Percentiles rank a stretch among this genome's conserved stretches.
These are phyloP conservation scores for Fusarium sp. DNA, from an alignment of 2,329 filamentous ascomycete species.

Conservation along the genomic window DNA sequence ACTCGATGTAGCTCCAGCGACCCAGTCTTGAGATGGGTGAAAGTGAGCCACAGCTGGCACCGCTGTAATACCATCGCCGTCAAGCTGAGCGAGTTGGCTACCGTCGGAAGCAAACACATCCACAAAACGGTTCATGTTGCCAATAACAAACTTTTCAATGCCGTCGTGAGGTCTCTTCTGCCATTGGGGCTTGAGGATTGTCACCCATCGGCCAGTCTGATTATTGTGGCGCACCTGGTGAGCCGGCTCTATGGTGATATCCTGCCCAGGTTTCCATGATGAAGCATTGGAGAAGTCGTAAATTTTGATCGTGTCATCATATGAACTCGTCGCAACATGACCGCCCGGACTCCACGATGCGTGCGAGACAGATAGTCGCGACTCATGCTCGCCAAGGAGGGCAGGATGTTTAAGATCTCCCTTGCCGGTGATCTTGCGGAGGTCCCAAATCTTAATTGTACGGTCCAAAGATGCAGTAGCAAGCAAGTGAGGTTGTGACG, in stretches of 20 bases:
- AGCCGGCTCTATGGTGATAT: conserved; percentile 75
- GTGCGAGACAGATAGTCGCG: conserved; percentile 87
- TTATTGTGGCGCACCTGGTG: conserved; percentile 86
- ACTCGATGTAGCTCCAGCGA: conserved; percentile 89
- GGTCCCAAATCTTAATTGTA: conserved; percentile 91
- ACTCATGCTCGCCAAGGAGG: conserved; percentile 83
- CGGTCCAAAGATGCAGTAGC: conserved; percentile 92
- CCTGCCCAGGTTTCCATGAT: conserved; percentile 68
- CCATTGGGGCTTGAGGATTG: conserved; percentile 86
- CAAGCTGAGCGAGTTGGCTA: conserved; percentile 87
- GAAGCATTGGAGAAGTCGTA: conserved; percentile 77
- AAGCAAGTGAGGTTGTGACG: conserved; percentile 81
- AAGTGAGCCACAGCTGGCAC: conserved; percentile 94
- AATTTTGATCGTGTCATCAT: conserved; percentile 95
- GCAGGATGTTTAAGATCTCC: conserved; percentile 70
- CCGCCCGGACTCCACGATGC: conserved; percentile 89
- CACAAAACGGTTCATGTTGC: conserved; percentile 98
- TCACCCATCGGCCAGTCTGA: conserved; percentile 95
- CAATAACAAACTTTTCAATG: conserved; percentile 89
- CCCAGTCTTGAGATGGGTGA: conserved; percentile 89
- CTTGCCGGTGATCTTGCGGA: conserved; percentile 79
- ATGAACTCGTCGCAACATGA: conserved; percentile 89
- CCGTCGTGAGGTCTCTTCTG: conserved; percentile 81
- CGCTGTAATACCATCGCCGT: conserved; percentile 90
- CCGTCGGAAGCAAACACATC: conserved; percentile 88